Conservation (phyloP, 139 green algal species). For the Nannochloris sp. region DNA sequence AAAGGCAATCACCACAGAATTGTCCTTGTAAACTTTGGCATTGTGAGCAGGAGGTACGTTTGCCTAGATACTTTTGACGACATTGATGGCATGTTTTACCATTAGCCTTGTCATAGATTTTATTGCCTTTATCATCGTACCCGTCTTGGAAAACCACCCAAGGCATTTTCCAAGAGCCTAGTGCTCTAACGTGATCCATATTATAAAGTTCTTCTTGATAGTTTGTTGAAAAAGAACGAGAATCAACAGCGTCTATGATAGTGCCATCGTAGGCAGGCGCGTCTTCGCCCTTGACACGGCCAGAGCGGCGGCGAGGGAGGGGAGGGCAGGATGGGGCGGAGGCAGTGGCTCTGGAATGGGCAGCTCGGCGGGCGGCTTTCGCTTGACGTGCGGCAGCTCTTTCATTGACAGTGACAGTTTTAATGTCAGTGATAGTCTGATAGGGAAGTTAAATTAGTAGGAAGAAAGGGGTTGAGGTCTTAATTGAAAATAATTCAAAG, state of each 20-base stretch:
- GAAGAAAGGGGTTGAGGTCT: background rate
- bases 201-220: slow-evolving; percentile 14
- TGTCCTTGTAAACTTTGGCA: slow-evolving; percentile 39
- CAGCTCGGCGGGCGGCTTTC: background rate
- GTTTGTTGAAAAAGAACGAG: background rate
- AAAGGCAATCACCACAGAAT: slow-evolving; percentile 78
- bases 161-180: slow-evolving; percentile 1
- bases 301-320: background rate
- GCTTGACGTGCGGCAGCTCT: background rate
- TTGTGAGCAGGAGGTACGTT: slow-evolving; percentile 17
- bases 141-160: slow-evolving; percentile 28
- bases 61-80: slow-evolving; percentile 29
- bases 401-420: background rate
- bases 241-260: too few species aligned
- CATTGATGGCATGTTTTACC: slow-evolving; percentile 30
- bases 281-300: background rate
- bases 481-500: background rate
- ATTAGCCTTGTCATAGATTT: slow-evolving; percentile 23
- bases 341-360: background rate
- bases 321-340: background rate
- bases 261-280: background rate
- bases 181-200: slow-evolving; percentile 9
- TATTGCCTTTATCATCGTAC: slow-evolving; percentile 16
- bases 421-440: slow-evolving; percentile 17
- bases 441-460: background rate